Evolutionary conservation across 176 grass and related monocot genomes (phyloP), one percentile per base, ranked within the genome.

Genomic region (Aegilops speltoides): DNA sequence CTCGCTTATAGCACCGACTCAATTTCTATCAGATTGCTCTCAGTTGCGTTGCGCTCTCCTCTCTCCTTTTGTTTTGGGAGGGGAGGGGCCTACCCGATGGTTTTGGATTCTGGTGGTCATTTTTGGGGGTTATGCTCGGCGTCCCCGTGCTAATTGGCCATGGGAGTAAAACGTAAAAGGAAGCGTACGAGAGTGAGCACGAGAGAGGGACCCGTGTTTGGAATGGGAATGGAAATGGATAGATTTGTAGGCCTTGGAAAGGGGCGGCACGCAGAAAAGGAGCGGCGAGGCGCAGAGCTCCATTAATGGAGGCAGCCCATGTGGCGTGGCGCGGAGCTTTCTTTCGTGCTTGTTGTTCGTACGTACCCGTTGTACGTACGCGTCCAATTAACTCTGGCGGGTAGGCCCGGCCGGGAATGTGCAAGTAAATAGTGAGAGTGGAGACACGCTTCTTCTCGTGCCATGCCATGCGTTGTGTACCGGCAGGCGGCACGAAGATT

Each of bases 201-300:
- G 17, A 33, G 67, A 31, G 82, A 64, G 70, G 17, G 86, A 54
- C 23, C 20, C 67, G 29, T 80, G 84, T 36, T 87, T 71, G 87
- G 50, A 54, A 19, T 52, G 43, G 38, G 84, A 59, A 80, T 77
- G 87, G 82, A 84, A 83, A 79, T 84, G 71, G 73, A 74, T 64
- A 80, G 38, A 89, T 80, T 86, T 85, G 68, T 74, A 86, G 79
- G 89, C 56, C 82, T 66, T 78, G 73, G 68, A 79, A 91, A 86
- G 83, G 66, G 79, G 57, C 28, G 33, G 83, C 73, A 33, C 84
- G 20, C 72, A 81, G 34, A 37, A 86, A 78, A 79, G 6, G 38
- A 73, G 36, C 22, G 68, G 68, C 19, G 68, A 33, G 26, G 29
- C 6, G 8, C 37, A 40, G 68, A 40, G 38, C 73, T 68, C 80